phyloP scores from a whole-genome alignment of 352 stramenopile genomes.

The Globisporangium paroecandrum region DNA sequence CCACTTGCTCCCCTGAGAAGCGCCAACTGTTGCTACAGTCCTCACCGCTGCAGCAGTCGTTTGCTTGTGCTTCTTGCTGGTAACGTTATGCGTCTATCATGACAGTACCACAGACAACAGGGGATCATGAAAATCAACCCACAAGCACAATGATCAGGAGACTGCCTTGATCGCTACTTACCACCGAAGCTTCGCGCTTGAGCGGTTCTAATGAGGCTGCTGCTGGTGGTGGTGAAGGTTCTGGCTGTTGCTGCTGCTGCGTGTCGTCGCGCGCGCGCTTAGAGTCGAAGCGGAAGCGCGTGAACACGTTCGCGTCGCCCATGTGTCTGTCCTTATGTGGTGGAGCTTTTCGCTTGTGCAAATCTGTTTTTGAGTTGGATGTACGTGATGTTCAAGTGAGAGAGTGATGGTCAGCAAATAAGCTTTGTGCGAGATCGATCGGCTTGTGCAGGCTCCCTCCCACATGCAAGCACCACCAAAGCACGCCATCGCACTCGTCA shows the following conservation, averaged over 20 bases:
- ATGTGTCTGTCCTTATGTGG: neutral
- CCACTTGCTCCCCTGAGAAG: slow-evolving; percentile 41
- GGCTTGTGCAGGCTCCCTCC: too few species aligned
- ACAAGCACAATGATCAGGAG: neutral
- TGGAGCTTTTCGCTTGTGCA: neutral
- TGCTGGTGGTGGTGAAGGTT: neutral
- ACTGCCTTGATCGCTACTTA: neutral
- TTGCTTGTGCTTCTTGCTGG: slow-evolving; percentile 13
- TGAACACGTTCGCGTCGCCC: slow-evolving; percentile 34
- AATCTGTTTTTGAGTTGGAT: neutral
- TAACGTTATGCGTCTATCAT: too few species aligned
- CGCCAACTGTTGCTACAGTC: neutral
- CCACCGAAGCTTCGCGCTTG: neutral
- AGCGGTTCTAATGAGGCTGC: neutral
- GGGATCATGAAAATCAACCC: neutral
- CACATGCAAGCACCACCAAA: too few species aligned
- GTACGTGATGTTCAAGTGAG: neutral
- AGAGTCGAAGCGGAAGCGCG: slow-evolving; percentile 52
- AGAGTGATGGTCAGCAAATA: neutral
- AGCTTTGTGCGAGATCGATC: neutral
- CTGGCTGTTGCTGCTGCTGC: slow-evolving; percentile 7
- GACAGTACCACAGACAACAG: neutral
- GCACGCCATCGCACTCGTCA: too few species aligned
- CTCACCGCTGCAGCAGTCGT: neutral
- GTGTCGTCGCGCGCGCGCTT: slow-evolving; percentile 37